These are phyloP conservation scores for Penicillium lagena DNA, from an alignment of 495 filamentous ascomycete species.

Conservation along the genomic window DNA sequence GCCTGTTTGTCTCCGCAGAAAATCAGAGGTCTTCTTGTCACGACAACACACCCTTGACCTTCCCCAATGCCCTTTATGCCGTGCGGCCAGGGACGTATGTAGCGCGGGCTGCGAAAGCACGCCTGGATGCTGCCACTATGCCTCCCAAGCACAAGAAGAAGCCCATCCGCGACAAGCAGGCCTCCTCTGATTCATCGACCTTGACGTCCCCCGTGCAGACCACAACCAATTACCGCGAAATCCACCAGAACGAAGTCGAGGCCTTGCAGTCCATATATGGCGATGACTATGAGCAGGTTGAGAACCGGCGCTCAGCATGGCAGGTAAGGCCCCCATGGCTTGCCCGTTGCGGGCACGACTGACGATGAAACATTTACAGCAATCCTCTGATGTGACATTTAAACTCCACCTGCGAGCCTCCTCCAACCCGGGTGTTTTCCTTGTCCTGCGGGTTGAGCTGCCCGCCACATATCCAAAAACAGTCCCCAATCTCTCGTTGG, in stretches of 20 bases:
- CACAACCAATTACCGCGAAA: constrained; percentile 68
- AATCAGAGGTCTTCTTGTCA: constrained; percentile 4
- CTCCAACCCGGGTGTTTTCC: constrained; percentile 57
- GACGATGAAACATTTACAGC: constrained; percentile 29
- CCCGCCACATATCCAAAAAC: constrained; percentile 94
- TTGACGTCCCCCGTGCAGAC: constrained; percentile 20
- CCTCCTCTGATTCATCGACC: constrained; percentile 19
- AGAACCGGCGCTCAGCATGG: constrained; percentile 72
- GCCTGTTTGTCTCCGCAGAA: constrained; percentile 14
- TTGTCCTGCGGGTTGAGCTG: constrained; percentile 64
- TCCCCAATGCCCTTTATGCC: constrained; percentile 4
- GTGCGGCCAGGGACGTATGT: constrained; percentile 16
- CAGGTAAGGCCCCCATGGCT: constrained; percentile 48
- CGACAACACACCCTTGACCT: background rate
- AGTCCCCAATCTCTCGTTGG: constrained; percentile 63
- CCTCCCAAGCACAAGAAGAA: constrained; percentile 45
- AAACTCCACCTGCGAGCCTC: constrained; percentile 69
- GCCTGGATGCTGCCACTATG: constrained; percentile 40
- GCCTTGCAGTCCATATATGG: constrained; percentile 85
- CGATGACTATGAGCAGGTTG: constrained; percentile 78
- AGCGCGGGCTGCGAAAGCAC: constrained; percentile 15
- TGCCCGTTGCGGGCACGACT: too few relatives aligned
- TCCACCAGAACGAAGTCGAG: constrained; percentile 82
- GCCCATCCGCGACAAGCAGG: constrained; percentile 24
- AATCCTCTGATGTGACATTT: constrained; percentile 72